phyloP scores from a whole-genome alignment of 1,139 yeast species.

The Pichia sp. region DNA sequence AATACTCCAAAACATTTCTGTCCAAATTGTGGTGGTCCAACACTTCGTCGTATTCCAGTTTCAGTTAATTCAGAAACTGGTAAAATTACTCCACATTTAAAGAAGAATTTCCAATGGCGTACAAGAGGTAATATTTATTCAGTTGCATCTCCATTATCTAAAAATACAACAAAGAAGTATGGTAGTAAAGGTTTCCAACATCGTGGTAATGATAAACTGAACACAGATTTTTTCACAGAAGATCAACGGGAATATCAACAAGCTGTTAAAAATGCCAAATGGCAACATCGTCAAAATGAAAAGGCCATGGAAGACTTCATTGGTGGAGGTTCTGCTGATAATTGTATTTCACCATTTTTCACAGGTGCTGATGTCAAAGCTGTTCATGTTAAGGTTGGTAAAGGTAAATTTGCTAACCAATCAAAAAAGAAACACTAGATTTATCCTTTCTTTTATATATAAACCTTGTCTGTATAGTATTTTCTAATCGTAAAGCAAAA shows the following conservation, averaged over 20 bases:
- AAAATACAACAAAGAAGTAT: slow-evolving; percentile 51
- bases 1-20: slow-evolving; percentile 85
- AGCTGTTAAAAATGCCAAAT: slow-evolving; percentile 79
- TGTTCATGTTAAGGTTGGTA: slow-evolving; percentile 72
- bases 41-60: slow-evolving; percentile 85
- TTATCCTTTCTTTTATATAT: neutral
- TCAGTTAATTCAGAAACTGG: slow-evolving; percentile 78
- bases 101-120: slow-evolving; percentile 90
- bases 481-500: neutral
- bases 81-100: slow-evolving; percentile 80
- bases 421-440: slow-evolving; percentile 31
- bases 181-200: slow-evolving; percentile 75
- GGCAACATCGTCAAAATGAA: slow-evolving; percentile 84
- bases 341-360: slow-evolving; percentile 82
- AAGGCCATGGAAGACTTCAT: slow-evolving; percentile 82
- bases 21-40: slow-evolving; percentile 92
- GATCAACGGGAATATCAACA: slow-evolving; percentile 92
- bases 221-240: slow-evolving; percentile 65
- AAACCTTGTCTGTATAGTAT: neutral
- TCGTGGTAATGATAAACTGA: slow-evolving; percentile 38
- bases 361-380: slow-evolving; percentile 50
- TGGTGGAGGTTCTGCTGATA: slow-evolving; percentile 92
- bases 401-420: slow-evolving; percentile 75
- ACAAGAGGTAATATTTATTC: slow-evolving; percentile 80
- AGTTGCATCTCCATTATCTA: slow-evolving; percentile 67